These are phyloP conservation scores for Parachaetomium inaequale DNA, from an alignment of 495 filamentous ascomycete genomes.

Conservation along the genomic window DNA sequence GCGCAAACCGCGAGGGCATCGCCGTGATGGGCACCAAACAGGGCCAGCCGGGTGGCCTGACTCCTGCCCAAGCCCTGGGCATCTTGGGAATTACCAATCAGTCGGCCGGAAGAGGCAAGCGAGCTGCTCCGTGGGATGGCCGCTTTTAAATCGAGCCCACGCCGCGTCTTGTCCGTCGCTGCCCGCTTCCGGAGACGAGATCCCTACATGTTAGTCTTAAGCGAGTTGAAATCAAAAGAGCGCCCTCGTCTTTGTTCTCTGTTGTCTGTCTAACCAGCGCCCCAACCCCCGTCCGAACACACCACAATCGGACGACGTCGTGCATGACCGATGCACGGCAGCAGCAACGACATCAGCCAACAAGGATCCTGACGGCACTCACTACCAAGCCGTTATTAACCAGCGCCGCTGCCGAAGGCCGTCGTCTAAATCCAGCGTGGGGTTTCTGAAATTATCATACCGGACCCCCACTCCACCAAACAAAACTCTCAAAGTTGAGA, in stretches of 20 bases:
- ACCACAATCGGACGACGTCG: neutral
- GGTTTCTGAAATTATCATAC: no score
- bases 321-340: neutral
- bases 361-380: neutral
- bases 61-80: slow-evolving; percentile 8
- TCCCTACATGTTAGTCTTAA: neutral
- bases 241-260: neutral
- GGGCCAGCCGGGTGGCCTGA: slow-evolving; percentile 5
- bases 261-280: neutral
- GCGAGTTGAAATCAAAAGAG: neutral
- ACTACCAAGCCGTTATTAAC: slow-evolving; percentile 1
- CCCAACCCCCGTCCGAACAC: neutral
- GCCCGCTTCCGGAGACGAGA: slow-evolving; percentile 2
- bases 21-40: neutral
- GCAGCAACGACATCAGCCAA: neutral
- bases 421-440: no score
- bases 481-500: neutral
- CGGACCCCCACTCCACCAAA: no score
- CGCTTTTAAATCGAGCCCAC: neutral
- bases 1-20: slow-evolving; percentile 11
- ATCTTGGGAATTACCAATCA: slow-evolving; percentile 17
- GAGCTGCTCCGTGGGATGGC: slow-evolving; percentile 3
- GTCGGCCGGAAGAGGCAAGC: slow-evolving; percentile 5
- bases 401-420: neutral
- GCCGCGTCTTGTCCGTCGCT: neutral